A percentile compares a stretch with the other conserved stretches of the same genome.
phyloP scores from a whole-genome alignment of 1,284 basidiomycete species.

The Vanrija humicola region DNA sequence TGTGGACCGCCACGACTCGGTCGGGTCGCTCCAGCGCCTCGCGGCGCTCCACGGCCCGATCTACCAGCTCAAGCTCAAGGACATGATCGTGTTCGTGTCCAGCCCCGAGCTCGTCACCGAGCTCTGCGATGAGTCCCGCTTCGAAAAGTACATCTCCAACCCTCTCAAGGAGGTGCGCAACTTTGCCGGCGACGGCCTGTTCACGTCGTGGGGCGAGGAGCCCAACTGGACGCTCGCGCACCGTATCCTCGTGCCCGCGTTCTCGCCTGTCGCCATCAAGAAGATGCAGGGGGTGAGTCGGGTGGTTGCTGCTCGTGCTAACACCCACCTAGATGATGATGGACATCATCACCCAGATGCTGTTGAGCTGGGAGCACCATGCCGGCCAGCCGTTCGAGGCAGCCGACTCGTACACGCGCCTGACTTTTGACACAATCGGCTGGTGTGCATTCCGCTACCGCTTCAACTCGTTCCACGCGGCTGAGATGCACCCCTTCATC shows the following conservation, averaged over 20 bases:
- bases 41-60: constrained; percentile 13
- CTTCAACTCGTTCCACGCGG: constrained; percentile 38
- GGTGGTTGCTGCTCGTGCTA: constrained; percentile 7
- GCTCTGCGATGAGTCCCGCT: constrained; percentile 53
- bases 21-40: constrained; percentile 49
- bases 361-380: constrained; percentile 28
- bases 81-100: constrained; percentile 41
- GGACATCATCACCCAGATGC: constrained; percentile 55
- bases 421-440: constrained; percentile 25
- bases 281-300: constrained; percentile 51
- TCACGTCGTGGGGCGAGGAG: constrained; percentile 51
- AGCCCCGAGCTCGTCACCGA: constrained; percentile 52
- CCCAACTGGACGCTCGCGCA: constrained; percentile 54
- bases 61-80: constrained; percentile 8
- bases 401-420: constrained; percentile 11
- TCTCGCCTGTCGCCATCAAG: constrained; percentile 53
- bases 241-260: constrained; percentile 57
- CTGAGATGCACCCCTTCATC: constrained; percentile 51
- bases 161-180: constrained; percentile 50
- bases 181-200: constrained; percentile 51
- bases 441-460: constrained; percentile 51
- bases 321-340: constrained; percentile 40
- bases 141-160: constrained; percentile 50
- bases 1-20: constrained; percentile 13
- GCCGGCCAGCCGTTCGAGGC: constrained; percentile 19